These are phyloP conservation scores for Rhodomyrtus psidioides DNA, from an alignment of 441 rosid species.

Conservation along the genomic window DNA sequence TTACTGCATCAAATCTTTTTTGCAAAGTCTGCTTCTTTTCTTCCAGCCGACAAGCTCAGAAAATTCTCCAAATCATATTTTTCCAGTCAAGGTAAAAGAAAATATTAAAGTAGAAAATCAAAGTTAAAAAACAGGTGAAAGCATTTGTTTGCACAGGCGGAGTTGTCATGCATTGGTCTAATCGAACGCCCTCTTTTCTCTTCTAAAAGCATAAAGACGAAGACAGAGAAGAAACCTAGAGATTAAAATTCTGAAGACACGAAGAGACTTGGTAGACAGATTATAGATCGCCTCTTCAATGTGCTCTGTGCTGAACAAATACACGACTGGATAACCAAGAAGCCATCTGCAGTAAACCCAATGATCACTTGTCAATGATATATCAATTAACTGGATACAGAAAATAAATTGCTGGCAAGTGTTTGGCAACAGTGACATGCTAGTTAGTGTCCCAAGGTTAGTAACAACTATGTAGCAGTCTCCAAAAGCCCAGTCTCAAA, in stretches of 20 bases:
- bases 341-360: conserved; percentile 59
- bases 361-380: not conserved
- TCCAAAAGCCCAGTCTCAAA: not conserved
- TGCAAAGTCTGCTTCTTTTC: not conserved
- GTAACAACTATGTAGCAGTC: not conserved
- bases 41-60: not conserved
- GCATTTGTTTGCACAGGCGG: not conserved
- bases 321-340: conserved; percentile 84
- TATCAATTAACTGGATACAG: not conserved
- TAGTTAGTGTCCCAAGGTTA: not conserved
- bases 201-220: not conserved
- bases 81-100: not conserved
- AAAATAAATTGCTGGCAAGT: not conserved
- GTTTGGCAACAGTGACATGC: not conserved
- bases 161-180: not conserved
- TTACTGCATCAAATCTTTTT: not conserved
- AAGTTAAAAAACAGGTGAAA: not conserved
- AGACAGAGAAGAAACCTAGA: conserved; percentile 36
- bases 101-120: not conserved
- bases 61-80: not conserved
- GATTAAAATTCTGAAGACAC: conserved; percentile 55
- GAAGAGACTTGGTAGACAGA: conserved; percentile 81
- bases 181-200: not conserved
- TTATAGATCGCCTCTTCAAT: conserved; percentile 74
- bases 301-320: conserved; percentile 75